Evolutionary conservation across 1,284 basidiomycete species (phyloP).

Genomic region (Moesziomyces parantarcticus): DNA sequence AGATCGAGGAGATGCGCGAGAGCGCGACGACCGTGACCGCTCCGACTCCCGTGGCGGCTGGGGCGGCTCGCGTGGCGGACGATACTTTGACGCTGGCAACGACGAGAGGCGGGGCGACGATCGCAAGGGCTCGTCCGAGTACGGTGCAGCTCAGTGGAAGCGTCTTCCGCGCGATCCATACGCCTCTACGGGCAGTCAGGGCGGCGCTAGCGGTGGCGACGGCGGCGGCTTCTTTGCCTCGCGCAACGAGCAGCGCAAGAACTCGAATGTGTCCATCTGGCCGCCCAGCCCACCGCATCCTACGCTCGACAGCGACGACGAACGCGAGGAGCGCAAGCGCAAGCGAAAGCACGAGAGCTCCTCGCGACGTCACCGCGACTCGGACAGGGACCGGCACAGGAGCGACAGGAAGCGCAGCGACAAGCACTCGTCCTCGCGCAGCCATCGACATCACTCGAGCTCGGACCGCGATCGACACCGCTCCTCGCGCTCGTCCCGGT

Average conservation of each 20-base stretch:
- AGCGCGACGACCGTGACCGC: slow-evolving; percentile 1
- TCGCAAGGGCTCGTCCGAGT: slow-evolving; percentile 15
- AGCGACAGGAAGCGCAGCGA: slow-evolving; percentile 17
- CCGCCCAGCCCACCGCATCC: slow-evolving; percentile 51
- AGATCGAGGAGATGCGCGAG: neutral
- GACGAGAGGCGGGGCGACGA: neutral
- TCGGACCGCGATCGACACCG: slow-evolving; percentile 4
- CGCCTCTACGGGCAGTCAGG: slow-evolving; percentile 20
- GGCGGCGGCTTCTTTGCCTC: slow-evolving; percentile 43
- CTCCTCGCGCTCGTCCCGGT: slow-evolving; percentile 20
- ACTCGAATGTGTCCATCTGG: slow-evolving; percentile 55
- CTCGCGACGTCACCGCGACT: slow-evolving; percentile 1
- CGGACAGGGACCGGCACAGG: slow-evolving; percentile 21
- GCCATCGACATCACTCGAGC: slow-evolving; percentile 26
- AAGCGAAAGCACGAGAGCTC: slow-evolving; percentile 23
- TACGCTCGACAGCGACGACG: slow-evolving; percentile 42
- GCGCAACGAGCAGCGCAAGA: slow-evolving; percentile 54
- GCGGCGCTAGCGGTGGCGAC: slow-evolving; percentile 4
- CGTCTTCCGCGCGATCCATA: slow-evolving; percentile 42
- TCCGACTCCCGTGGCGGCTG: slow-evolving; percentile 8
- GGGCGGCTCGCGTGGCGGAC: slow-evolving; percentile 9
- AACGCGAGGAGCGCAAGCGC: slow-evolving; percentile 34
- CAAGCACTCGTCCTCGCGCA: slow-evolving; percentile 20
- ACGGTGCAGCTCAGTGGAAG: slow-evolving; percentile 43
- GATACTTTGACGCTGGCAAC: slow-evolving; percentile 29